phyloP scores from a whole-genome alignment of 371 early-diverging fungal species.

The Nosema muscidifuracis region DNA sequence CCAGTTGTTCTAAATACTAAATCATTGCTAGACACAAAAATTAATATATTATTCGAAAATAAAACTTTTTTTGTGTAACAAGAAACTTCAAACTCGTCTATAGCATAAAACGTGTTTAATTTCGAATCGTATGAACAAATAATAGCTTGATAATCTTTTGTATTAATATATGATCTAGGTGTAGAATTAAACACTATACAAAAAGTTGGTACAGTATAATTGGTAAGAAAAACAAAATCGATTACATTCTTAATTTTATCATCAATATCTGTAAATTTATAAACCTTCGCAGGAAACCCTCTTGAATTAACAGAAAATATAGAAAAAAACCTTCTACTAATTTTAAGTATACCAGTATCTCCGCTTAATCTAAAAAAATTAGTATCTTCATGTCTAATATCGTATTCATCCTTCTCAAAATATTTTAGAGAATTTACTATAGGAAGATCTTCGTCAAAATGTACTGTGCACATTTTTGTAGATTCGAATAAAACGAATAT shows the following conservation, averaged over 20 bases:
- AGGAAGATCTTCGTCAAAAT: conserved; percentile 4
- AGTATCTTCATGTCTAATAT: conserved; percentile 6
- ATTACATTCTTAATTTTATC: conserved; percentile 18
- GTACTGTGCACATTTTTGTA: conserved; percentile 8
- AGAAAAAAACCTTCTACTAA: conserved; percentile 16
- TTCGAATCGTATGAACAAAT: conserved; percentile 17
- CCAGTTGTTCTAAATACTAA: conserved; percentile 11
- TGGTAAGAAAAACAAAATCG: conserved; percentile 11
- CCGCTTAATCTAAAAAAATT: not conserved
- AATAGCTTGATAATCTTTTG: conserved; percentile 13
- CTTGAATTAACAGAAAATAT: conserved; percentile 6
- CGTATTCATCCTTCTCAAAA: conserved; percentile 22
- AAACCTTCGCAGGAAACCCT: conserved; percentile 14
- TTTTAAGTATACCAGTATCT: conserved; percentile 18
- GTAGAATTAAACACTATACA: conserved; percentile 19
- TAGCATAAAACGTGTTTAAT: conserved; percentile 13
- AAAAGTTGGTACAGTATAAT: conserved; percentile 24
- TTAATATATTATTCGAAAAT: not conserved
- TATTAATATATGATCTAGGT: conserved; percentile 11
- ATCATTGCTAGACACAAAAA: conserved; percentile 23
- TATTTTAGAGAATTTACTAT: conserved; percentile 16
- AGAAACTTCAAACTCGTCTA: conserved; percentile 16
- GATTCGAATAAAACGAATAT: conserved; percentile 8
- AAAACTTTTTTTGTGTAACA: conserved; percentile 14
- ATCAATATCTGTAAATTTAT: conserved; percentile 23